Evolutionary conservation across 768 basidiomycete species (phyloP), one percentile per base, ranked within the genome.

Genomic region (Podaxis sp.): DNA sequence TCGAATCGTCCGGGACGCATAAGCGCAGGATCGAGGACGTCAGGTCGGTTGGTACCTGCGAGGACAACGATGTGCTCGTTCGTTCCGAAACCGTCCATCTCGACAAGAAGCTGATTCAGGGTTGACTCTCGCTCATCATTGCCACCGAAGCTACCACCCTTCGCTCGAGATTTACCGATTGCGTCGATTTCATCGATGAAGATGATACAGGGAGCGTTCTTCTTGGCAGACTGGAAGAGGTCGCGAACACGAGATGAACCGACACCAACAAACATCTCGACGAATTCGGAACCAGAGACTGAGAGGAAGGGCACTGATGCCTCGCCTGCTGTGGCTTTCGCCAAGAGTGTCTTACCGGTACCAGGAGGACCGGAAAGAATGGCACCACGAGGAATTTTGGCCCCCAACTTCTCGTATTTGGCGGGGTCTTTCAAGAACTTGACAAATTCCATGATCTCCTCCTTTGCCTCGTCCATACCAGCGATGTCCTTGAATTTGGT

Each of bases 401-500:
- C 97, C 63, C 97, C 97, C 44, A 99, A 85, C 67, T 88, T 93
- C 78, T 98, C 93, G 78, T 97, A 99, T 74, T 90, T 91, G 33
- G 87, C 78, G 12, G 97, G 97, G 62, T 99, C 91, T 79, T 98
- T 98, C 71, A 99, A 81, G 81, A 99, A 99, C 69, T 97, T 96
- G 73, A 99, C 97, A 68, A 99, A 99, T 74, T 99, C 97, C 93
- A 99, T 96, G 69, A 99, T 96, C 79, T 99, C 97, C 80, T 96
- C 93, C 81, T 99, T 99, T 49, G 96, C 97, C 77, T 99, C 97
- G 77, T 99, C 97, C 96, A 99, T 99, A 40, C 97, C 97, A 13
- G 97, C 97, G 17, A 99, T 94, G 72, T 99, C 95, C 77, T 88
- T 88, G 80, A 99, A 99, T 74, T 91, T 91, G 70, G 91, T 87